phyloP scores from a whole-genome alignment of 257 asterid species.

The Cynanchum wilfordii region DNA sequence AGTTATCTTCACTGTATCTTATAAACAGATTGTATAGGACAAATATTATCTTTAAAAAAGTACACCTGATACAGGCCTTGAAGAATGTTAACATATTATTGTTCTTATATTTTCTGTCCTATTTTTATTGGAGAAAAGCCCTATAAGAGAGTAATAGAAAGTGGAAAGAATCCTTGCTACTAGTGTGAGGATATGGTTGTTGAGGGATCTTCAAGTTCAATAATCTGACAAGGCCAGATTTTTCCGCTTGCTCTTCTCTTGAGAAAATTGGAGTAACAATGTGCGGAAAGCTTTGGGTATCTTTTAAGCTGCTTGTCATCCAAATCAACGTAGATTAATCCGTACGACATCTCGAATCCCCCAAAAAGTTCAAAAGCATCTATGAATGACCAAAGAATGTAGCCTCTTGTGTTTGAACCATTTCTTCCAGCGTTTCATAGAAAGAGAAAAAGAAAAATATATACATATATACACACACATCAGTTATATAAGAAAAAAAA shows the following conservation, averaged over 20 bases:
- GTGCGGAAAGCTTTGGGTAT: slow-evolving; percentile 44
- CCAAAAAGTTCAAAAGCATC: slow-evolving; percentile 51
- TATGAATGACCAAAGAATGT: slow-evolving; percentile 52
- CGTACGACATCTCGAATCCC: slow-evolving; percentile 32
- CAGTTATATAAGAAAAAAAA: no score
- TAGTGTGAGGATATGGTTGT: background rate
- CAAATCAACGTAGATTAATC: slow-evolving; percentile 53
- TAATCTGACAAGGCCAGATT: slow-evolving; percentile 1
- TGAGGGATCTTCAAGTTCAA: background rate
- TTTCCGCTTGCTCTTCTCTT: slow-evolving; percentile 33
- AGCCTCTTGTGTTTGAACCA: slow-evolving; percentile 51
- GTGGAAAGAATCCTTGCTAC: no score
- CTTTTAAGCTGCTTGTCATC: slow-evolving; percentile 38
- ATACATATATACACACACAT: no score
- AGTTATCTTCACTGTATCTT: no score
- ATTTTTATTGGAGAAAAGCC: no score
- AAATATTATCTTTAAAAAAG: no score
- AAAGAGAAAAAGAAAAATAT: no score
- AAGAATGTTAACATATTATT: no score
- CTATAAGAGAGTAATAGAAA: no score
- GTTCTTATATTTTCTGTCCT: no score
- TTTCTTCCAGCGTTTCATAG: slow-evolving; percentile 28
- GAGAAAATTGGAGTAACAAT: slow-evolving; percentile 47
- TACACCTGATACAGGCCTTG: no score
- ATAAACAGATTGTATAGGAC: no score